Evolutionary conservation across 2,329 filamentous ascomycete genomes (phyloP).

Genomic region (Blastomyces silverae): DNA sequence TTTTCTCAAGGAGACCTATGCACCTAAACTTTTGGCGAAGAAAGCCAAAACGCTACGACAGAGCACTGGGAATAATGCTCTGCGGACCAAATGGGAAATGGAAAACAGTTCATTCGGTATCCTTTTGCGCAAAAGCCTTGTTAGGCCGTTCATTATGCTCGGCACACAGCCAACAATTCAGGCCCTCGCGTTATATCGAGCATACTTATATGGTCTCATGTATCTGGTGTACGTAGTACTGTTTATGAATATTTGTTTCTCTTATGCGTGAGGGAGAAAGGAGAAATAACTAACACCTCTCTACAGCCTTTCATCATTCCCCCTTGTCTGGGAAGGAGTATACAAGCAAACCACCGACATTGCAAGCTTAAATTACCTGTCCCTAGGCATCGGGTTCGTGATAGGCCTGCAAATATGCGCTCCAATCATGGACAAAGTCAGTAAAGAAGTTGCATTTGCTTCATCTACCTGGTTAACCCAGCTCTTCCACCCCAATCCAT

Average conservation of each 20-base stretch:
- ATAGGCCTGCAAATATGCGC: conserved; percentile 47
- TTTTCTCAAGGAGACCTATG: conserved; percentile 60
- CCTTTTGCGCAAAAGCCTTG: conserved; percentile 39
- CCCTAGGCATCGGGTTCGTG: conserved; percentile 57
- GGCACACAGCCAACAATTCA: conserved; percentile 56
- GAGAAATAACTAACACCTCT: conserved; percentile 3
- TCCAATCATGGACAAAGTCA: conserved; percentile 24
- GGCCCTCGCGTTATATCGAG: conserved; percentile 50
- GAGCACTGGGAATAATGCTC: conserved; percentile 29
- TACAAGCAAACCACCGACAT: conserved; percentile 54
- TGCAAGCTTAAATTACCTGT: conserved; percentile 59
- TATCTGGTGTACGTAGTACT: conserved; percentile 47
- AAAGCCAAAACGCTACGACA: conserved; percentile 48
- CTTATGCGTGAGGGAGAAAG: not conserved
- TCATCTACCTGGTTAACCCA: not conserved
- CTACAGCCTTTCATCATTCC: conserved; percentile 52
- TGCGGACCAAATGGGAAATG: conserved; percentile 25
- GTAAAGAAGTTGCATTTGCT: not conserved
- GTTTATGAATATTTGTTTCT: not conserved
- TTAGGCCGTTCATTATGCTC: conserved; percentile 53
- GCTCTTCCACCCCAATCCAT: not conserved
- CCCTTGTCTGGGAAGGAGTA: conserved; percentile 48
- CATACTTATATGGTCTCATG: conserved; percentile 55
- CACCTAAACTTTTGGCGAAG: conserved; percentile 53
- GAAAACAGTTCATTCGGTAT: conserved; percentile 30